These are phyloP conservation scores for Aspergillus bridgeri DNA, from an alignment of 495 filamentous ascomycete species.

Conservation along the genomic window DNA sequence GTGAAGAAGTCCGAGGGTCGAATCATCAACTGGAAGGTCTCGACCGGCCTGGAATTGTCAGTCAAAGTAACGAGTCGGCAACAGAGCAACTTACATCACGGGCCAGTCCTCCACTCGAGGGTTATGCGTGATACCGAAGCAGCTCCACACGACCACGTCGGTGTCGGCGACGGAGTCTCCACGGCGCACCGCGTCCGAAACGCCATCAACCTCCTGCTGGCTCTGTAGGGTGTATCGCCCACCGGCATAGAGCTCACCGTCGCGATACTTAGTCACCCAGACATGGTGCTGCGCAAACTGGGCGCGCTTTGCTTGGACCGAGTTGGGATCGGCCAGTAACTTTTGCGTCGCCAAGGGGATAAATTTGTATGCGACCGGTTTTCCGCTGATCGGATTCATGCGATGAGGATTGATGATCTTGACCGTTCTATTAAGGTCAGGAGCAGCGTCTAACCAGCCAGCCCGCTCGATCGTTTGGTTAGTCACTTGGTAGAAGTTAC, in stretches of 20 bases:
- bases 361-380: constrained; percentile 81
- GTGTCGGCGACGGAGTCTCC: constrained; percentile 51
- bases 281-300: constrained; percentile 86
- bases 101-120: constrained; percentile 63
- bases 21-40: constrained; percentile 62
- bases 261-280: constrained; percentile 76
- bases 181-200: constrained; percentile 51
- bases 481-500: constrained; percentile 68
- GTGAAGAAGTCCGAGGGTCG: constrained; percentile 75
- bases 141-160: constrained; percentile 47
- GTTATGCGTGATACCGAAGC: constrained; percentile 65
- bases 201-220: constrained; percentile 54
- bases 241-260: constrained; percentile 79
- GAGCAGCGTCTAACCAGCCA: constrained; percentile 66
- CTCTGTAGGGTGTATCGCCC: constrained; percentile 89
- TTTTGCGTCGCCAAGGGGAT: constrained; percentile 71
- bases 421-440: constrained; percentile 65
- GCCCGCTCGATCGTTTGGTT: constrained; percentile 61
- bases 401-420: constrained; percentile 74
- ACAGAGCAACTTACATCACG: constrained; percentile 53
- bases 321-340: constrained; percentile 70
- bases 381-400: constrained; percentile 68
- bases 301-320: constrained; percentile 71
- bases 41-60: constrained; percentile 43
- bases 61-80: neutral